Base-by-base conservation (phyloP, 768 basidiomycete species). In the Termitomyces sp. region DNA sequence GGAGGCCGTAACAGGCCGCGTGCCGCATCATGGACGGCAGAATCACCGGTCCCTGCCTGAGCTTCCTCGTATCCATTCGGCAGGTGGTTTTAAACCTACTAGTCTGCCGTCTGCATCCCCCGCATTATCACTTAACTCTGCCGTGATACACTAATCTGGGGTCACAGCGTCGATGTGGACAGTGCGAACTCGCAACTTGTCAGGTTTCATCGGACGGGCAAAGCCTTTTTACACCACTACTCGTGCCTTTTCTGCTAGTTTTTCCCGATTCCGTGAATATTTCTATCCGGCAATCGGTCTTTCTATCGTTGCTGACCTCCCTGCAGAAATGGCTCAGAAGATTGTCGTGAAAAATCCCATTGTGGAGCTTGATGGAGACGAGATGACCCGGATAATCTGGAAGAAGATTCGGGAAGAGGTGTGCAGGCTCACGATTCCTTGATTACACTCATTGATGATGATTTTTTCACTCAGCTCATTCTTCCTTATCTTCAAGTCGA, bases 351-450 rank as follows among this genome's bases (percentile, higher is more conserved):
- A 84, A 70, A 94, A 95, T 70, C 94, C 94, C 7, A 85, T 97
- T 50, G 94, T 97, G 52, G 95, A 97, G 78, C 85, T 98, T 56
- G 95, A 98, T 73, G 95, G 95, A 51, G 96, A 97, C 76, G 96
- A 99, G 78, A 98, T 98, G 96, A 99, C 96, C 38, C 83, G 96
- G 67, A 97, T 99, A 70, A 99, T 98, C 73, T 98, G 93, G 94
- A 95, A 94, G 85, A 94, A 94, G 82, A 95, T 96, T 70, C 82
- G 92, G 60, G 91, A 97, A 69, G 94, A 97, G 86, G 94, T 94
- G 59, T 62, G 84, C 76, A 18, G 35, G n/a, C 44, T 24, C 42
- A 18, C 52, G 42, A 38, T 6, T 39, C 40, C 39, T 52, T 28
- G 38, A 49, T 58, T 16, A 20, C 36, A 38, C n/a, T 42, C 48